Conservation (phyloP, 345 rosid genomes). For the Tarenaya hassleriana region DNA sequence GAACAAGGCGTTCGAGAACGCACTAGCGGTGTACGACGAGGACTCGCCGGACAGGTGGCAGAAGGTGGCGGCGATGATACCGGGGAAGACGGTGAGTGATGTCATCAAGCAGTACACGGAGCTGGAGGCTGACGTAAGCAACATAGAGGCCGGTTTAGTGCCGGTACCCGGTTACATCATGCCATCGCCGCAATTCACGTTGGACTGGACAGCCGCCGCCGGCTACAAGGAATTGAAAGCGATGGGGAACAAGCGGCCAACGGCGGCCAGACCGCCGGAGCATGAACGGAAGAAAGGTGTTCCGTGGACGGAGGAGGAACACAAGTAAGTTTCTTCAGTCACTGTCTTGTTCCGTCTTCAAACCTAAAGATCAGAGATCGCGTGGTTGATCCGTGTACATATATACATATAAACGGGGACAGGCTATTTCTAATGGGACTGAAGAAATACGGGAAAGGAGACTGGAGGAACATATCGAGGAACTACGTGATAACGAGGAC, state of each 20-base stretch:
- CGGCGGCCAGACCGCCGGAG: constrained; percentile 48
- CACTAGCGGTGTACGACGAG: constrained; percentile 68
- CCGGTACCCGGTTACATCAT: constrained; percentile 60
- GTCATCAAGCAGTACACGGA: constrained; percentile 75
- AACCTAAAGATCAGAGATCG: too few relatives aligned
- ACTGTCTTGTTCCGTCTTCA: too few relatives aligned
- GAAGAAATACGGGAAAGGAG: constrained; percentile 94
- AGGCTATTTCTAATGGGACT: constrained; percentile 91
- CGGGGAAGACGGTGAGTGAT: constrained; percentile 83
- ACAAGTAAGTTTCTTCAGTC: constrained; percentile 49
- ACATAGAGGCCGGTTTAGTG: constrained; percentile 75
- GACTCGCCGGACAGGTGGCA: constrained; percentile 84
- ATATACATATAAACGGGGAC: too few relatives aligned
- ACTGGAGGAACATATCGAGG: constrained; percentile 95
- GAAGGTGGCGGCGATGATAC: constrained; percentile 69
- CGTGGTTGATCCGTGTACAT: too few relatives aligned
- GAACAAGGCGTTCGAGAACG: constrained; percentile 85
- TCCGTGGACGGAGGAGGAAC: constrained; percentile 99
- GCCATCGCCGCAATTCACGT: constrained; percentile 62
- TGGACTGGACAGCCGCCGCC: constrained; percentile 45
- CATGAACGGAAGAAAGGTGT: constrained; percentile 96
- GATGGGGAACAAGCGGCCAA: constrained; percentile 46
- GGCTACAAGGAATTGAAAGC: constrained; percentile 21
- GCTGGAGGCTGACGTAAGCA: constrained; percentile 73
- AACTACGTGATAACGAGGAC: constrained; percentile 81